Conservation (phyloP, 805 yeast species). For the Candida arabinofermentans region DNA sequence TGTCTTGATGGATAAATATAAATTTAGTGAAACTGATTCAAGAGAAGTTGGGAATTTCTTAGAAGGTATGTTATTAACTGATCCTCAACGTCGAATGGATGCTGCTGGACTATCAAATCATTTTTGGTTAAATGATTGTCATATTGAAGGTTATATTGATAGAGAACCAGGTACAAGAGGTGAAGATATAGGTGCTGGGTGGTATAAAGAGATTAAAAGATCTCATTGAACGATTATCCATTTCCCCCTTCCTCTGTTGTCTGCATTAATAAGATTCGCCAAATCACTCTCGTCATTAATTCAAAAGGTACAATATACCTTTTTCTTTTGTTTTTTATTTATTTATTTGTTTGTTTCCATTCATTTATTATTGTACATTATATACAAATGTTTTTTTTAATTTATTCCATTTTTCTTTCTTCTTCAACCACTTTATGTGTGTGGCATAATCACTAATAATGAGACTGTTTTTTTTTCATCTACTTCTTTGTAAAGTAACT, state of each 20-base stretch:
- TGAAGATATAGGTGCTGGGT: slow-evolving; percentile 78
- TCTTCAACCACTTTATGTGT: neutral
- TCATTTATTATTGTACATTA: neutral
- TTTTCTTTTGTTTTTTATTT: neutral
- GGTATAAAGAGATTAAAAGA: slow-evolving; percentile 64
- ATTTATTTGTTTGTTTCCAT: neutral
- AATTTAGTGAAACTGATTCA: slow-evolving; percentile 64
- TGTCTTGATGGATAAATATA: slow-evolving; percentile 84
- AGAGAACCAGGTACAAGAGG: slow-evolving; percentile 79
- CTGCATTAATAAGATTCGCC: too few relatives aligned
- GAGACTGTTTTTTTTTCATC: neutral
- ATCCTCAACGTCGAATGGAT: slow-evolving; percentile 82
- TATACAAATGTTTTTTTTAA: neutral
- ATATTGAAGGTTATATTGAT: slow-evolving; percentile 74
- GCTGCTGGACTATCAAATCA: slow-evolving; percentile 95
- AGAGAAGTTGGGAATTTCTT: slow-evolving; percentile 71
- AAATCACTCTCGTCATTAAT: too few relatives aligned
- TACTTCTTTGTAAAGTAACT: too few relatives aligned
- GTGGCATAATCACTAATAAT: neutral
- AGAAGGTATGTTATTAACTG: slow-evolving; percentile 74
- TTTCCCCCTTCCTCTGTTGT: neutral
- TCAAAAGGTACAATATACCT: too few relatives aligned
- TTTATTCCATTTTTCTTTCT: neutral
- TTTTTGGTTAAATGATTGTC: slow-evolving; percentile 76
- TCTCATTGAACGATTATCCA: neutral